Base-by-base conservation (phyloP, 495 filamentous ascomycete genomes). In the Podospora didyma region DNA sequence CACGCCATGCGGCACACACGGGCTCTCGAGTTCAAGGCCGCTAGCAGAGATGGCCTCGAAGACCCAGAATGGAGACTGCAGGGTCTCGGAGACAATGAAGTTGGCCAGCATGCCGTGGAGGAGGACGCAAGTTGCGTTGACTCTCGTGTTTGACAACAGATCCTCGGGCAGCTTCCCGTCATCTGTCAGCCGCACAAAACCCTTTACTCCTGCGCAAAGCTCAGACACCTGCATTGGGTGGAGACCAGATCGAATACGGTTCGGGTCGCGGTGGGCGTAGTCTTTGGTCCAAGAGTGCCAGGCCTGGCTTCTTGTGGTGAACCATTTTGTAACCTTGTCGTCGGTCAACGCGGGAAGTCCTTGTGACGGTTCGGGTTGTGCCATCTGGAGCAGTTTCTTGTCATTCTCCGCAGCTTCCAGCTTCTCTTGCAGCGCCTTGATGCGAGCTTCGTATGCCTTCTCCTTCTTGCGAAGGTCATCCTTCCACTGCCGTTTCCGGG, bases 41-140 rank as follows among this genome's bases (percentile, higher is more conserved):
- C 41, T 21, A 14, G 12, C 11, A 7, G 45, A 34, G 22, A 61
- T 37, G 31, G 46, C 61, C 12, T 53, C 42, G 19, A 66, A 66
- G 1, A 63, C 56, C 63, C 63, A 66, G 20, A 63, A 63, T 0
- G 63, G 61, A 4, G 58, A 61, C 1, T 37, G 21, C 0, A 66
- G 31, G 1, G 52, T 58, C 48, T 61, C 61, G 4, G 45, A 35
- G 14, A 51, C n/a, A 39, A 66, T 59, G 47, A 66, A 66, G 26
- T 63, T 57, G 14, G 55, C 45, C 12, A 66, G 46, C 63, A 66
- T 57, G 0, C 35, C 63, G 1, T 66, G 53, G 0, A 66, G 58
- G 21, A 66, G 60, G 3, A 59, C 26, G 0, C 56, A 52, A 2
- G 46, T 34, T 0, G 57, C 23, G 14, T 56, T 49, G 9, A 39